Conservation (phyloP, 345 rosid species). For the Durio zibethinus region DNA sequence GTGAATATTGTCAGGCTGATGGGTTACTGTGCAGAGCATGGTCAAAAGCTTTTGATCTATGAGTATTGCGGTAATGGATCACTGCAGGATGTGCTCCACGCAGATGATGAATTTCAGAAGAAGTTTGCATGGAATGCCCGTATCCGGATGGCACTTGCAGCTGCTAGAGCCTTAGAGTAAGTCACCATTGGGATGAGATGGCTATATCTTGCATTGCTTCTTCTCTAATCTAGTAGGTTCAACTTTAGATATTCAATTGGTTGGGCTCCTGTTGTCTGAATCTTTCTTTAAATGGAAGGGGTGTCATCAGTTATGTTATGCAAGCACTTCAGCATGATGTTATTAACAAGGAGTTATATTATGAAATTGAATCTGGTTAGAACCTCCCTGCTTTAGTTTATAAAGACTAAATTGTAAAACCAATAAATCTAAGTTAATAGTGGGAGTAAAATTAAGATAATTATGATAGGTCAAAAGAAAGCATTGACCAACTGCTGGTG, state of each 20-base stretch:
- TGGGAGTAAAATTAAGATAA: neutral
- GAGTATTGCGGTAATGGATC: conserved; percentile 89
- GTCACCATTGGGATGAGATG: conserved; percentile 20
- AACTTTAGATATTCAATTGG: conserved; percentile 4
- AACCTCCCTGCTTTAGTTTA: neutral
- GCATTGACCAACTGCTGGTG: neutral
- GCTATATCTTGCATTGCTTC: neutral
- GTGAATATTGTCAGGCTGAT: conserved; percentile 79
- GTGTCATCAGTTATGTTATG: neutral
- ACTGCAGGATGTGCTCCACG: conserved; percentile 75
- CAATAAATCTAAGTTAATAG: neutral
- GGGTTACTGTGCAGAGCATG: conserved; percentile 98
- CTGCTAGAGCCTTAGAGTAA: conserved; percentile 96
- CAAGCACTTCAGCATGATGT: neutral
- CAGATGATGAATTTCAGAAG: conserved; percentile 70
- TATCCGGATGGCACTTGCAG: conserved; percentile 82
- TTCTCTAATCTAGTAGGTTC: conserved; percentile 4
- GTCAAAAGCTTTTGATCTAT: conserved; percentile 79
- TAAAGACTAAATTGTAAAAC: neutral
- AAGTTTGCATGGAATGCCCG: conserved; percentile 79
- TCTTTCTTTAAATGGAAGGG: neutral
- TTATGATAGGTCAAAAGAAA: neutral
- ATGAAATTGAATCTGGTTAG: neutral
- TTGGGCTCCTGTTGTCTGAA: neutral
- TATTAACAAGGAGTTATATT: neutral